Percentiles rank a stretch among this genome's conserved stretches.
Conservation (phyloP, 106 monocot species). For the Acorus gramineus region DNA sequence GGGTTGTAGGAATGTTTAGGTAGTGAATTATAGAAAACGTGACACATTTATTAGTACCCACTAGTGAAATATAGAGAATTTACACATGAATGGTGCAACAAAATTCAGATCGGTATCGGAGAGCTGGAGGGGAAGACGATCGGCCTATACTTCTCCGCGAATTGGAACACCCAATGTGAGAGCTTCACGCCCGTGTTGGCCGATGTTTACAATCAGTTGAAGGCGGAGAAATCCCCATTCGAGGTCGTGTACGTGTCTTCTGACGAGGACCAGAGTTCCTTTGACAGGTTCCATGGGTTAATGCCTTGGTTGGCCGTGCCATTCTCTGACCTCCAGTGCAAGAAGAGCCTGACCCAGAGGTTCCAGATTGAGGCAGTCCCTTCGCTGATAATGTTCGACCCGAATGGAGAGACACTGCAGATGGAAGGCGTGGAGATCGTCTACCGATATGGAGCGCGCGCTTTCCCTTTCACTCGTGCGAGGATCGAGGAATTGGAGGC, state of each 20-base stretch:
- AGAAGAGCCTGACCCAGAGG: constrained; percentile 21
- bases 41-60: not conserved
- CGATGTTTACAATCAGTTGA: constrained; percentile 25
- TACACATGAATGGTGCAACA: not conserved
- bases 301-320: constrained; percentile 58
- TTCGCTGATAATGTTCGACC: constrained; percentile 26
- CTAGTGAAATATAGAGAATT: not conserved
- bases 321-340: constrained; percentile 24
- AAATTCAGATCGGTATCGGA: constrained; percentile 26
- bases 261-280: constrained; percentile 38
- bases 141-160: constrained; percentile 46
- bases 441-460: constrained; percentile 16
- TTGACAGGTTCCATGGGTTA: constrained; percentile 31
- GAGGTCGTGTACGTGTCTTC: constrained; percentile 46
- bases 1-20: too few species aligned
- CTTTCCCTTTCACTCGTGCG: constrained; percentile 30
- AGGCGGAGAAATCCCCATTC: constrained; percentile 20
- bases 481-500: constrained; percentile 34
- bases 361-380: constrained; percentile 49
- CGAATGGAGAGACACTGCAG: constrained; percentile 15
- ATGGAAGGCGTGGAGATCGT: constrained; percentile 31
- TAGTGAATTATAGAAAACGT: too few species aligned
- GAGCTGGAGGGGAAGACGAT: constrained; percentile 31
- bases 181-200: constrained; percentile 36
- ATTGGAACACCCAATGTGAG: constrained; percentile 40